Percentiles rank a stretch among this genome's conserved stretches.
These are phyloP conservation scores for Schizonepeta tenuifolia DNA, from an alignment of 257 asterid genomes.

Conservation along the genomic window DNA sequence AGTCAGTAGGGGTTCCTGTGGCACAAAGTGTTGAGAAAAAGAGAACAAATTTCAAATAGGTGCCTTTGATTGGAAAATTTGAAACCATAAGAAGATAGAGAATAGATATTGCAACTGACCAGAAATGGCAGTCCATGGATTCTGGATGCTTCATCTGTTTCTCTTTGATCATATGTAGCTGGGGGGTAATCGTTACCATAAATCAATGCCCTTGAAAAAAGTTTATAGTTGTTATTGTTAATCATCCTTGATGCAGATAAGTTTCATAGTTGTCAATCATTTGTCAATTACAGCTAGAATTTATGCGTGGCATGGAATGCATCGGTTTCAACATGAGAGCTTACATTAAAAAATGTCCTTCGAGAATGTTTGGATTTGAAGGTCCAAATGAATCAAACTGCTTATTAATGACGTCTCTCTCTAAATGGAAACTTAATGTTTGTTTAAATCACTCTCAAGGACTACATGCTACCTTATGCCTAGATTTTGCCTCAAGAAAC, in stretches of 20 bases:
- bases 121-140: slow-evolving; percentile 57
- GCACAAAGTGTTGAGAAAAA: not conserved
- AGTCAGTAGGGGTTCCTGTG: slow-evolving; percentile 88
- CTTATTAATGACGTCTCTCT: not conserved
- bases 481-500: not conserved
- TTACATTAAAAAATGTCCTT: not conserved
- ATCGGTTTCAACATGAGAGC: not conserved
- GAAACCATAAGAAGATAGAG: too few relatives aligned
- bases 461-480: not conserved
- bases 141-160: slow-evolving; percentile 18
- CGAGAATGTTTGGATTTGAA: not conserved
- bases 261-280: not conserved
- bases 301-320: not conserved
- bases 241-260: not conserved
- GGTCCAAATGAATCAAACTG: not conserved
- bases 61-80: too few relatives aligned
- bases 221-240: too few relatives aligned
- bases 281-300: slow-evolving; percentile 3
- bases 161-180: slow-evolving; percentile 25
- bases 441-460: not conserved
- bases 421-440: not conserved
- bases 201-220: not conserved
- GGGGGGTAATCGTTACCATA: too few relatives aligned
- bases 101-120: slow-evolving; percentile 54
- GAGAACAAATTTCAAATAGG: too few relatives aligned